Evolutionary conservation across 2,329 filamentous ascomycete genomes (phyloP).

Genomic region (Aspergillus glaucus): DNA sequence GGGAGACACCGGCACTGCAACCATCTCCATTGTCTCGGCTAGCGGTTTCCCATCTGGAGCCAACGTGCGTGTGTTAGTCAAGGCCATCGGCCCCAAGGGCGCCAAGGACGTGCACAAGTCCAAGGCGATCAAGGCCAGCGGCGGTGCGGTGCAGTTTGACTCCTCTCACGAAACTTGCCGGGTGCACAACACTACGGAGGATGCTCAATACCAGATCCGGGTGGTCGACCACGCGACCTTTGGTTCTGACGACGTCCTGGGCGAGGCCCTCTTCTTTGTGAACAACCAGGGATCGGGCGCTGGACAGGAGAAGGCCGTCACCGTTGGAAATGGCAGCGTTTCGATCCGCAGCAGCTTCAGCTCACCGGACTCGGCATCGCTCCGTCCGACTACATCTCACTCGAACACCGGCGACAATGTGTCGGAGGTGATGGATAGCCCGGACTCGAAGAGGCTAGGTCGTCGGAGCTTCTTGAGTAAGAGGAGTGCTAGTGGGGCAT

Average conservation of each 20-base stretch:
- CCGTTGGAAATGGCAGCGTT: constrained; percentile 66
- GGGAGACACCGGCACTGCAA: constrained; percentile 66
- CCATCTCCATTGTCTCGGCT: constrained; percentile 73
- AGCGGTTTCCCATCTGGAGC: constrained; percentile 68
- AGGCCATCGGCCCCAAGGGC: constrained; percentile 59
- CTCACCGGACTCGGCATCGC: constrained; percentile 37
- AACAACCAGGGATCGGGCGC: constrained; percentile 64
- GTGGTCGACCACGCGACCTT: constrained; percentile 83
- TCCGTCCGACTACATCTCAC: constrained; percentile 31
- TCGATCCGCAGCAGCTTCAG: constrained; percentile 68
- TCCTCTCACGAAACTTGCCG: constrained; percentile 65
- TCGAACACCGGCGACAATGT: constrained; percentile 24
- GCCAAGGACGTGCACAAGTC: constrained; percentile 83
- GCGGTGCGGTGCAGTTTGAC: constrained; percentile 63
- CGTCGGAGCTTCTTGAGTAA: constrained; percentile 44
- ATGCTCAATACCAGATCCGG: constrained; percentile 77
- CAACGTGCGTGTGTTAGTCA: constrained; percentile 72
- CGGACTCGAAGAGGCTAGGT: constrained; percentile 34
- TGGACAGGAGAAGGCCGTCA: constrained; percentile 65
- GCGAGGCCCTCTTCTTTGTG: constrained; percentile 85
- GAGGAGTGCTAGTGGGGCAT: constrained; percentile 33
- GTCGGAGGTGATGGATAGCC: constrained; percentile 29
- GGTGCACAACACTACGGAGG: constrained; percentile 63
- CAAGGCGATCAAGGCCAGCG: constrained; percentile 70
- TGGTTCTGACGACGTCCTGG: constrained; percentile 73